A percentile compares a stretch with the other conserved stretches of the same genome.
These are phyloP conservation scores for Globisporangium nunn DNA, from an alignment of 352 stramenopile species.

Conservation along the genomic window DNA sequence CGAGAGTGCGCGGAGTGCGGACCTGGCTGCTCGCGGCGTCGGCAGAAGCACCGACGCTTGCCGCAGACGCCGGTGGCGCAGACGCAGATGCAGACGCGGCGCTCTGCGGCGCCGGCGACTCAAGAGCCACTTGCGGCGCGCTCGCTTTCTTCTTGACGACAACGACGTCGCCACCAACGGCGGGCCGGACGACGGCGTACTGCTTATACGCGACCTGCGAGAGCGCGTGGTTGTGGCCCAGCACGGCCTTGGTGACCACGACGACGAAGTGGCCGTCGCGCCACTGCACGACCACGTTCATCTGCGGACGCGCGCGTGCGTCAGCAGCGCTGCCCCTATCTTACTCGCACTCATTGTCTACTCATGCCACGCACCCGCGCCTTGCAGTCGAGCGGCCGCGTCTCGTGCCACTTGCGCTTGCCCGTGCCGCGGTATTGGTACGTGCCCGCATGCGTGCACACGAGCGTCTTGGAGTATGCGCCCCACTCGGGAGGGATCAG, in stretches of 20 bases:
- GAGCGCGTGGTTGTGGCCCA: constrained; percentile 3
- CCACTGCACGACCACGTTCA: constrained; percentile 4
- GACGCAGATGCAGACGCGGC: background rate
- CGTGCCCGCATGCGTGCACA: constrained; percentile 16
- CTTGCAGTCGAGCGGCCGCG: constrained; percentile 15
- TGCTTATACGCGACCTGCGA: background rate
- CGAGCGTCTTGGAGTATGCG: constrained; percentile 18
- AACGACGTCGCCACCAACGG: background rate
- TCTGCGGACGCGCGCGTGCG: background rate
- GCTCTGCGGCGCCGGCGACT: background rate
- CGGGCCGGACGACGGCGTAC: background rate
- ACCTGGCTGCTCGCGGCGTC: background rate
- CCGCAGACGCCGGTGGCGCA: background rate
- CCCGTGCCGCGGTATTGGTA: constrained; percentile 12
- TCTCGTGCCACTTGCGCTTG: constrained; percentile 10
- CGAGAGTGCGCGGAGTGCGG: background rate
- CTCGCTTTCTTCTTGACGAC: background rate
- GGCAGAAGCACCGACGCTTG: background rate
- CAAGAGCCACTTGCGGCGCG: no score
- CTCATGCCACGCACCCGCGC: constrained; percentile 7
- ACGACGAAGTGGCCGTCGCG: background rate
- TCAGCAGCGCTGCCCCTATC: background rate
- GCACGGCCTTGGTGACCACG: constrained; percentile 1
- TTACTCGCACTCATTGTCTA: background rate
- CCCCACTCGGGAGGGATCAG: constrained; percentile 7